These are phyloP conservation scores for Neurospora hispaniola DNA, from an alignment of 495 filamentous ascomycete species.

Conservation along the genomic window DNA sequence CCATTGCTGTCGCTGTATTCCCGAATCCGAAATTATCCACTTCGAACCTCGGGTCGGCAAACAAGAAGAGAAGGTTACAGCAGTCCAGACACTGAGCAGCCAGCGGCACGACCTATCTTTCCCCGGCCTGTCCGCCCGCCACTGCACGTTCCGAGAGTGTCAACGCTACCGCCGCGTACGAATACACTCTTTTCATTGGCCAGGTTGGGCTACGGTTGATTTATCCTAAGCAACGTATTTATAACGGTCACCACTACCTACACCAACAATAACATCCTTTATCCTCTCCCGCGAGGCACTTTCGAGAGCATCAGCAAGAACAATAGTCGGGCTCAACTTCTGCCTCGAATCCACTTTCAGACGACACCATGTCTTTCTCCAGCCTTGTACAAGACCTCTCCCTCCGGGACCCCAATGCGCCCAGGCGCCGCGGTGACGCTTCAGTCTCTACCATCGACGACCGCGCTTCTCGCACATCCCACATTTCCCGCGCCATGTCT, in stretches of 20 bases:
- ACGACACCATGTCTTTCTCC: slow-evolving; percentile 74
- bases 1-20: neutral
- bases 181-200: neutral
- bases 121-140: neutral
- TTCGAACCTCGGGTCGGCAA: neutral
- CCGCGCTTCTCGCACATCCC: slow-evolving; percentile 45
- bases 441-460: slow-evolving; percentile 46
- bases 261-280: neutral
- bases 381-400: slow-evolving; percentile 79
- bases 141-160: neutral
- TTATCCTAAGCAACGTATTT: neutral
- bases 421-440: slow-evolving; percentile 29
- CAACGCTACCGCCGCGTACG: neutral
- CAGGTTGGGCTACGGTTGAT: neutral
- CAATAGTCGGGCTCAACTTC: neutral
- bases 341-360: neutral
- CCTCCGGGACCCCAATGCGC: slow-evolving; percentile 44
- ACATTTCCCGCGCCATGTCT: slow-evolving; percentile 63
- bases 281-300: neutral
- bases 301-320: neutral
- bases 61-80: neutral
- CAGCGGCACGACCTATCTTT: neutral
- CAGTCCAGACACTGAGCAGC: neutral
- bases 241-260: neutral
- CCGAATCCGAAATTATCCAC: neutral